These are phyloP conservation scores for Fusarium chlamydosporum DNA, from an alignment of 2,329 filamentous ascomycete genomes.

Conservation along the genomic window DNA sequence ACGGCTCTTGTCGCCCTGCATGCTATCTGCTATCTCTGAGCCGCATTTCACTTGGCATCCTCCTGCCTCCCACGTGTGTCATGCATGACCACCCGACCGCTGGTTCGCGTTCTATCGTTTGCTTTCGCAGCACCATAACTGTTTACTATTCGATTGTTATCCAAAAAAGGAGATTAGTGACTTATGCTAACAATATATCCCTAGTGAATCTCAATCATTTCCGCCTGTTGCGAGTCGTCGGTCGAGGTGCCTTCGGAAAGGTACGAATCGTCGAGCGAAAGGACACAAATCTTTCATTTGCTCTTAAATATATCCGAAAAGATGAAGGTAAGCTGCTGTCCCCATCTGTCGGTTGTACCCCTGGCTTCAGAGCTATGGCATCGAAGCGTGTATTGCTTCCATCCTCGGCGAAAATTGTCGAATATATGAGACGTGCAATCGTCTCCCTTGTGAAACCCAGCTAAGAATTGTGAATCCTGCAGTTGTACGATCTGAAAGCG, in stretches of 20 bases:
- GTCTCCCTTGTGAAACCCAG: slow-evolving; percentile 18
- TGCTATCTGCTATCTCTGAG: slow-evolving; percentile 29
- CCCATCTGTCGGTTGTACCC: slow-evolving; percentile 2
- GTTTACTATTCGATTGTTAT: neutral
- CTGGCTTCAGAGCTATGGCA: neutral
- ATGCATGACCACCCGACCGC: slow-evolving; percentile 40
- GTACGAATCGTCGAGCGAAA: slow-evolving; percentile 98
- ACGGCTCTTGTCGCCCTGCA: slow-evolving; percentile 22
- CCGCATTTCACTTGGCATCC: slow-evolving; percentile 41
- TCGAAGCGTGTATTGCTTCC: slow-evolving; percentile 17
- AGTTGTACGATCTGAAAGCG: slow-evolving; percentile 98
- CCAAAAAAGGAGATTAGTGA: neutral
- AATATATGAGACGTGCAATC: slow-evolving; percentile 11
- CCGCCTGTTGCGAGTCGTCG: slow-evolving; percentile 92
- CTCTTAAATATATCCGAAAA: slow-evolving; percentile 97
- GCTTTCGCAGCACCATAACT: neutral
- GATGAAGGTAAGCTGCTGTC: slow-evolving; percentile 82
- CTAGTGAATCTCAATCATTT: slow-evolving; percentile 98
- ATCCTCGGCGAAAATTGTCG: neutral
- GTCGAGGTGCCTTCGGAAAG: slow-evolving; percentile 98
- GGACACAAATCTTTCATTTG: slow-evolving; percentile 93
- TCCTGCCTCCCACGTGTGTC: slow-evolving; percentile 45
- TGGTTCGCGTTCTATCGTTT: slow-evolving; percentile 9
- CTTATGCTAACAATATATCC: slow-evolving; percentile 24
- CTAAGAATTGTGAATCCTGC: slow-evolving; percentile 48